phyloP scores from a whole-genome alignment of 352 stramenopile species.

The Pythium aristosporum region DNA sequence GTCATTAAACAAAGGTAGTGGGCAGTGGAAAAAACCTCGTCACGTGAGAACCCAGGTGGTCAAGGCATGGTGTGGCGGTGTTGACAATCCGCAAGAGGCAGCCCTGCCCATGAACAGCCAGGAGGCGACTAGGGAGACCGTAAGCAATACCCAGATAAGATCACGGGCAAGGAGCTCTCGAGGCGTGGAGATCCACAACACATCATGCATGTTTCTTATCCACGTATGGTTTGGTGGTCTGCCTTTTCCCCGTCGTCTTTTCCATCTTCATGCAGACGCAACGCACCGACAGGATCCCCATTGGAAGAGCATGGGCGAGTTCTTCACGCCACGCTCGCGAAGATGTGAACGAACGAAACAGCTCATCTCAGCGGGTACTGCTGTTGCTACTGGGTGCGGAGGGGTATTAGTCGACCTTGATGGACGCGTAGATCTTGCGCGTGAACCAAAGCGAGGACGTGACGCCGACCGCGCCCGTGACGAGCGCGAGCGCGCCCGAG shows the following conservation, averaged over 20 bases:
- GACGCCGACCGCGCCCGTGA: conserved; percentile 97
- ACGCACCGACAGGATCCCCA: background rate
- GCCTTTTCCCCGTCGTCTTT: background rate
- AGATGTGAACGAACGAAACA: background rate
- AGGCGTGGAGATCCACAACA: background rate
- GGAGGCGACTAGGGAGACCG: background rate
- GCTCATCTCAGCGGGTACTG: background rate
- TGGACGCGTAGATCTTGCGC: conserved; percentile 96
- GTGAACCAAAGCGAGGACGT: conserved; percentile 98
- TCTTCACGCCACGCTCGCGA: conserved; percentile 9
- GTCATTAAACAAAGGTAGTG: conserved; percentile 10
- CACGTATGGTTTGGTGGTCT: background rate
- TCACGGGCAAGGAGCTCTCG: background rate
- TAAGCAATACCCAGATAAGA: background rate
- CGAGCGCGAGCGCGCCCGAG: conserved; percentile 93
- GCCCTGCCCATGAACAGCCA: too few relatives aligned
- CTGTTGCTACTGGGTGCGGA: background rate
- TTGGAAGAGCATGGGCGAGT: conserved; percentile 8
- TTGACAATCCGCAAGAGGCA: too few relatives aligned
- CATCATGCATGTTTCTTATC: background rate
- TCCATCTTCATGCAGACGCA: conserved; percentile 16
- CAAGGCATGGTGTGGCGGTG: too few relatives aligned
- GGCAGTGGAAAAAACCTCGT: conserved; percentile 21
- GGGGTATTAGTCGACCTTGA: conserved; percentile 95
- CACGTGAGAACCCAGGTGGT: too few relatives aligned